phyloP scores from a whole-genome alignment of 208 protist genomes.

The Leishmania amazonensis region DNA sequence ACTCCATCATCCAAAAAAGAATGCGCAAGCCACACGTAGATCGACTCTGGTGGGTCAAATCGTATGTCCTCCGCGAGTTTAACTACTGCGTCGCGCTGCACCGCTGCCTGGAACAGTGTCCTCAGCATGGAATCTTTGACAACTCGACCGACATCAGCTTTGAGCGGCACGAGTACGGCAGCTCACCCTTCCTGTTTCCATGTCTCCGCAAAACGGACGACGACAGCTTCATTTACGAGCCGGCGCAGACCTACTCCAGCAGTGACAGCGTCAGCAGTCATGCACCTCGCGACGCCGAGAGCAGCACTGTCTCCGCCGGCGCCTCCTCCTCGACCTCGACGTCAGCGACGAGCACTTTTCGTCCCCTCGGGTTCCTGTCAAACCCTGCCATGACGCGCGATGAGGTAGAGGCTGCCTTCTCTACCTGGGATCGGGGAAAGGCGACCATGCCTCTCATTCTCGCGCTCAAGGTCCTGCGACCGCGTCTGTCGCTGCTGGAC shows the following conservation, averaged over 20 bases:
- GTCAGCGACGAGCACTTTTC: slow-evolving; percentile 3
- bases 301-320: background rate
- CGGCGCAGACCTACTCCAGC: background rate
- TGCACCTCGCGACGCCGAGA: background rate
- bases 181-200: background rate
- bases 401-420: slow-evolving; percentile 38
- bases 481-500: slow-evolving; percentile 71
- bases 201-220: slow-evolving; percentile 20
- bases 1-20: slow-evolving; percentile 44
- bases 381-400: slow-evolving; percentile 26
- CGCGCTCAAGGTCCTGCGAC: slow-evolving; percentile 65
- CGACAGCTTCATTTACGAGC: slow-evolving; percentile 24
- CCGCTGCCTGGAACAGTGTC: slow-evolving; percentile 31
- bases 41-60: slow-evolving; percentile 53
- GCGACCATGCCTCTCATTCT: slow-evolving; percentile 43
- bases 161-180: slow-evolving; percentile 3
- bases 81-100: slow-evolving; percentile 66
- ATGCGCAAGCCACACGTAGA: slow-evolving; percentile 44
- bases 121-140: slow-evolving; percentile 25
- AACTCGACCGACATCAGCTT: slow-evolving; percentile 21
- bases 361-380: background rate
- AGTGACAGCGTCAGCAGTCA: background rate
- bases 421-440: slow-evolving; percentile 21
- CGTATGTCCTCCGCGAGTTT: slow-evolving; percentile 75
- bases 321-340: background rate